Base-by-base conservation (phyloP, 208 protist genomes). In the Trypanosomatidae sp. region DNA sequence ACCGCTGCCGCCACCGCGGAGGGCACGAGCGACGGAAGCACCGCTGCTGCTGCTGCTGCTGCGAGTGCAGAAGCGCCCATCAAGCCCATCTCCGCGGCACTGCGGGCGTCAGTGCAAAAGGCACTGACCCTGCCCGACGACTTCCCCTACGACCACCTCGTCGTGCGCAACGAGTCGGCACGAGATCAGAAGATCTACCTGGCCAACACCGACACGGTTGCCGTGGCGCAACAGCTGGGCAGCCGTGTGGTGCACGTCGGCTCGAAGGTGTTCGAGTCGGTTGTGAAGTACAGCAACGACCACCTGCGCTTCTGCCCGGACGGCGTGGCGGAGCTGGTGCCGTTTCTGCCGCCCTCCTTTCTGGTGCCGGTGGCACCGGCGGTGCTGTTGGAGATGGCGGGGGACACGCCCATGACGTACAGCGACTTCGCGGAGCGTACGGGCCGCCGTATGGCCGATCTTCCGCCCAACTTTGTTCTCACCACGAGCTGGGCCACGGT, bases 111-210 rank as follows among this genome's bases (percentile, higher is more conserved):
- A 4, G 74, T 96, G 46, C 81, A 84, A 65, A 66, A 47, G 46
- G 79, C 83, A 0, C 71, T 96, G 43, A 46, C 33, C 41, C 83
- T 96, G 39, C 85, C 90, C 9, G 83, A 91, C 33, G 58, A 33
- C 10, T 94, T 97, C 56, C 87, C 89, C 0, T 83, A 71, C 15
- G 73, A 86, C 46, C 74, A 79, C 47, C 79, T 95, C n/a, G 44
- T 94, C 36, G 73, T 81, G 28, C 91, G 91, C 66, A 88, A 81
- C 70, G 89, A 91, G 66, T 65, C 44, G 41, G 75, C 86, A 7
- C 81, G 91, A 2, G 82, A 90, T 41, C 89, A 90, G 71, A 97
- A 97, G 71, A 70, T 96, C 0, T 97, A 95, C 77, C 91, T 86
- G 68, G 87, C 89, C 50, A 86, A 85, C 72, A 69, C 75, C n/a